phyloP scores from a whole-genome alignment of 768 basidiomycete species.

The Tylopilus sp. region DNA sequence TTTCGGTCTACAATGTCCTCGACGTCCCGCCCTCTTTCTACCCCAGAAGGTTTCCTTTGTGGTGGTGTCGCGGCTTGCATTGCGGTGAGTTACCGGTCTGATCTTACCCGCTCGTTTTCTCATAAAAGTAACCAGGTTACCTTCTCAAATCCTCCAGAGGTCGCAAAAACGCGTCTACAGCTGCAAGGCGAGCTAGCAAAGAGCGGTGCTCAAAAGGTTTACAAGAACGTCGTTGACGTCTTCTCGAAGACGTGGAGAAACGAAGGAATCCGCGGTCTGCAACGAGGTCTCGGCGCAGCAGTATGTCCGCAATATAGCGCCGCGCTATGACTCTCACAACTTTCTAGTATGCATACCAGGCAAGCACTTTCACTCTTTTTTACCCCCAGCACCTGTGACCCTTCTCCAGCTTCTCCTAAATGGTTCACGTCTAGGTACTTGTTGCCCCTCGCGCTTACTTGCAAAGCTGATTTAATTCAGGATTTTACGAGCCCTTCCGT shows the following conservation, averaged over 20 bases:
- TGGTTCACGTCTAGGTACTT: conserved; percentile 78
- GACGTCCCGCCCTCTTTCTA: conserved; percentile 45
- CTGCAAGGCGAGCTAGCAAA: conserved; percentile 93
- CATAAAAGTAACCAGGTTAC: conserved; percentile 53
- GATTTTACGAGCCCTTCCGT: conserved; percentile 95
- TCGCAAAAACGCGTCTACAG: conserved; percentile 91
- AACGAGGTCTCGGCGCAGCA: conserved; percentile 88
- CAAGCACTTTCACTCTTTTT: conserved; percentile 33
- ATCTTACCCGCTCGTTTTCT: conserved; percentile 5
- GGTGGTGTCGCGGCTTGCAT: conserved; percentile 91
- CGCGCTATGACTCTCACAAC: conserved; percentile 6
- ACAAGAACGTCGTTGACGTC: conserved; percentile 87
- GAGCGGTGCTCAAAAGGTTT: conserved; percentile 67
- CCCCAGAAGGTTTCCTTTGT: conserved; percentile 78
- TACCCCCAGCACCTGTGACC: conserved; percentile 1
- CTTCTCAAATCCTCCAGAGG: conserved; percentile 71
- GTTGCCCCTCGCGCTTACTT: not conserved
- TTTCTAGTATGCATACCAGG: conserved; percentile 85
- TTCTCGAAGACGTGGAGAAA: conserved; percentile 83
- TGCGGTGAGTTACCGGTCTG: conserved; percentile 53
- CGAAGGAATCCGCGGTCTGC: conserved; percentile 89
- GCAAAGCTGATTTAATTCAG: conserved; percentile 39
- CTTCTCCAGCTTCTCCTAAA: conserved; percentile 76
- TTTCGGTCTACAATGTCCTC: conserved; percentile 15
- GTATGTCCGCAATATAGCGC: conserved; percentile 42